phyloP scores from a whole-genome alignment of 1,284 basidiomycete genomes.

The Inonotus obliquus region DNA sequence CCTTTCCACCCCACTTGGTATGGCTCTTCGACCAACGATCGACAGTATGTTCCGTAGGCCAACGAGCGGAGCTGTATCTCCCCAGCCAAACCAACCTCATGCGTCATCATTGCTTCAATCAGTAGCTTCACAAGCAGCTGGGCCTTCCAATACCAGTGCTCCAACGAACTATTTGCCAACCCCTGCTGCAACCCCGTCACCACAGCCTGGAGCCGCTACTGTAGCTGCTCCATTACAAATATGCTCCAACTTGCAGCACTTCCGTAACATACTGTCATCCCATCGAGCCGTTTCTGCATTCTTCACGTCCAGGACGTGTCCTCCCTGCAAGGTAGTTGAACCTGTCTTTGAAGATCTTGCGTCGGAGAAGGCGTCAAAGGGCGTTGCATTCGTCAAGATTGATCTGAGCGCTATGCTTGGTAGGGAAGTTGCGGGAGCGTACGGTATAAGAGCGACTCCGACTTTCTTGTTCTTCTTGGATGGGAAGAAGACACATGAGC shows the following conservation, averaged over 20 bases:
- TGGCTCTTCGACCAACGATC: constrained; percentile 81
- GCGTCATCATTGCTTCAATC: constrained; percentile 59
- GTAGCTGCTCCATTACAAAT: constrained; percentile 61
- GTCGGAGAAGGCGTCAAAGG: constrained; percentile 33
- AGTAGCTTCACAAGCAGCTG: constrained; percentile 49
- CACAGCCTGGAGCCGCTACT: constrained; percentile 36
- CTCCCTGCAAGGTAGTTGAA: constrained; percentile 60
- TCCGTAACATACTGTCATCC: constrained; percentile 43
- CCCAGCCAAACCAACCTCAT: constrained; percentile 43
- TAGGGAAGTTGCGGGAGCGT: constrained; percentile 53
- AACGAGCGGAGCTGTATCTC: constrained; percentile 37
- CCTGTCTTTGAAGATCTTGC: constrained; percentile 57
- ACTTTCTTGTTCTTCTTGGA: constrained; percentile 83
- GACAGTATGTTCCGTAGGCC: constrained; percentile 77
- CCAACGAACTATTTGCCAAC: constrained; percentile 25
- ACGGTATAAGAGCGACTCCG: constrained; percentile 73
- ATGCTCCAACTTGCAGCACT: constrained; percentile 50
- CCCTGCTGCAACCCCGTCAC: constrained; percentile 24
- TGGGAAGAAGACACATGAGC: constrained; percentile 66
- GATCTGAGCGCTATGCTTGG: constrained; percentile 71
- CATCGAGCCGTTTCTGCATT: constrained; percentile 56
- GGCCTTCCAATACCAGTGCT: constrained; percentile 26
- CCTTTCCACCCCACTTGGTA: constrained; percentile 85
- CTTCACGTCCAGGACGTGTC: constrained; percentile 61
- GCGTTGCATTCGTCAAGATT: constrained; percentile 73